Percentiles rank a stretch among this genome's conserved stretches.
Conservation (phyloP, 805 yeast genomes). For the Metschnikowia amazonensis region DNA sequence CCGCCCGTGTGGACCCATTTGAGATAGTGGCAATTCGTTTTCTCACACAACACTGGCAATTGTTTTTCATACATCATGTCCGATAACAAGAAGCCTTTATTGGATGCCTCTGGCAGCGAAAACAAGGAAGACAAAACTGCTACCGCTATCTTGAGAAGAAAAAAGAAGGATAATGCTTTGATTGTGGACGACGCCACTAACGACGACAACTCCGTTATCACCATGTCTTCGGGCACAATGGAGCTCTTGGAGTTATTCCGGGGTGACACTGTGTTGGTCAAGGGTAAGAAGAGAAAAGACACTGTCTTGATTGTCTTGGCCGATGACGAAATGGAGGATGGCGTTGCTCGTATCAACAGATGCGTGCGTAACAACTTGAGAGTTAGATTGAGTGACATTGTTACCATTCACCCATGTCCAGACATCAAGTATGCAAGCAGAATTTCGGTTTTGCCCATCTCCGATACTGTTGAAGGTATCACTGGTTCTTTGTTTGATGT, state of each 20-base stretch:
- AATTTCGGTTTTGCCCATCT: constrained; percentile 92
- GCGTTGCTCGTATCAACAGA: constrained; percentile 89
- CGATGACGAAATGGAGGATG: constrained; percentile 95
- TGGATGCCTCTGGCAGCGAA: constrained; percentile 63
- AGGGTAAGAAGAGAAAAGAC: constrained; percentile 97
- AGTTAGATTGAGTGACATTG: constrained; percentile 89
- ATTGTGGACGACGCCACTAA: constrained; percentile 95
- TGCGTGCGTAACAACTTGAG: constrained; percentile 94
- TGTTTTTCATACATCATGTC: constrained; percentile 9
- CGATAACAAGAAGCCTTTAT: constrained; percentile 35
- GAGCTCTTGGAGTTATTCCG: constrained; percentile 91
- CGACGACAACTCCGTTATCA: constrained; percentile 95
- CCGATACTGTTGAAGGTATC: constrained; percentile 96
- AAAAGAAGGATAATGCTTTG: constrained; percentile 95
- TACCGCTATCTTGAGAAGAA: constrained; percentile 93
- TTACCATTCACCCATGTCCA: constrained; percentile 91
- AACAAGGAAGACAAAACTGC: constrained; percentile 71
- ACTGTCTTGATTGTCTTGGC: constrained; percentile 94
- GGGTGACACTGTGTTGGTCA: constrained; percentile 95
- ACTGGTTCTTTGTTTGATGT: constrained; percentile 96
- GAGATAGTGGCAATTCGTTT: constrained; percentile 6
- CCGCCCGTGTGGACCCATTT: neutral
- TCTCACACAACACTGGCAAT: constrained; percentile 5
- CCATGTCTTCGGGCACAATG: constrained; percentile 94
- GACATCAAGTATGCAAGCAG: constrained; percentile 96